Conservation (phyloP, 495 filamentous ascomycete species). For the Physcia stellaris region DNA sequence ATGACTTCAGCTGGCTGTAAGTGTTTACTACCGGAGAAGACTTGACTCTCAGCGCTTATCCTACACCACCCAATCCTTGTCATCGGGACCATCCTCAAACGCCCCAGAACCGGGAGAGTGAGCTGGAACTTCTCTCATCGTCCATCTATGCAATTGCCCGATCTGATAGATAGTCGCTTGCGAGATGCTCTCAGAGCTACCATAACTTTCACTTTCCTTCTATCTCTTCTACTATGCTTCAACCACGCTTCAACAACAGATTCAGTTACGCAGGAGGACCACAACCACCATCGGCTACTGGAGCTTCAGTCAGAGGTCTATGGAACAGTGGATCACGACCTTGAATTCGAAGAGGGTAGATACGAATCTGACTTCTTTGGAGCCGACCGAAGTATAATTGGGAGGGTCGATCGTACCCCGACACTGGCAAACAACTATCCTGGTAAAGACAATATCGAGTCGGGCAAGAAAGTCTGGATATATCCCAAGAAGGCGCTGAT, state of each 20-base stretch:
- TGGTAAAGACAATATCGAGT: conserved; percentile 34
- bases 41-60: too few relatives aligned
- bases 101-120: too few relatives aligned
- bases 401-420: conserved; percentile 36
- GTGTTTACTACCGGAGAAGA: too few relatives aligned
- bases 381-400: conserved; percentile 47
- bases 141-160: too few relatives aligned
- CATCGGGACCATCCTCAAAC: too few relatives aligned
- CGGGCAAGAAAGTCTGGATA: conserved; percentile 45
- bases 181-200: conserved; percentile 39
- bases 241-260: conserved; percentile 45
- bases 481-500: conserved; percentile 32
- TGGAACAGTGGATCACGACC: too few relatives aligned
- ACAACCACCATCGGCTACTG: conserved; percentile 31
- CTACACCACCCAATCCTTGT: too few relatives aligned
- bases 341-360: conserved; percentile 20
- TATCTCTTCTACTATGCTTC: conserved; percentile 25
- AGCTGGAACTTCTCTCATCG: too few relatives aligned
- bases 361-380: conserved; percentile 47
- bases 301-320: too few relatives aligned
- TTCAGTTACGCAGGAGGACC: conserved; percentile 25
- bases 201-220: conserved; percentile 27
- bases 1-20: too few relatives aligned
- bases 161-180: too few relatives aligned
- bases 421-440: conserved; percentile 52